Conservation (phyloP, 345 rosid species). For the Rhizophora mangle region DNA sequence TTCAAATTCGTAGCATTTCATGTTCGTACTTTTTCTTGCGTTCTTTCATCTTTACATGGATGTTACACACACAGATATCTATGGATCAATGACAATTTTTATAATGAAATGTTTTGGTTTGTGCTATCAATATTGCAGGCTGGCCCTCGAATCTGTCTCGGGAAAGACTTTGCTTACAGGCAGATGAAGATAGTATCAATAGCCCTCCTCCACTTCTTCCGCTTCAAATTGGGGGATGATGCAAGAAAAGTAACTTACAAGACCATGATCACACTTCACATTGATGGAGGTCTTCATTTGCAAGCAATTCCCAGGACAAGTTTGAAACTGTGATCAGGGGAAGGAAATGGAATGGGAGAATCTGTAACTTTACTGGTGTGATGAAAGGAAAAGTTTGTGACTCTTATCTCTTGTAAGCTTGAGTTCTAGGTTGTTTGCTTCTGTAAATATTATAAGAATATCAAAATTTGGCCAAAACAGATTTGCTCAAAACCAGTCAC, state of each 20-base stretch:
- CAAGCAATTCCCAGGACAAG: constrained; percentile 35
- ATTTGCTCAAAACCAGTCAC: too few species aligned
- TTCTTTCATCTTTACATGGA: neutral
- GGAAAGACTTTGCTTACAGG: constrained; percentile 33
- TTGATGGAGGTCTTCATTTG: constrained; percentile 46
- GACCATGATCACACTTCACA: constrained; percentile 60
- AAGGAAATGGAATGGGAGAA: too few species aligned
- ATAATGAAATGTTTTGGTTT: neutral
- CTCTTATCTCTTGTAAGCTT: too few species aligned
- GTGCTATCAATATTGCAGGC: constrained; percentile 11
- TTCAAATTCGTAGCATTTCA: constrained; percentile 37
- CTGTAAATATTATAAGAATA: too few species aligned
- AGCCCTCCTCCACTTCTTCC: constrained; percentile 50
- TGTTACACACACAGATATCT: neutral
- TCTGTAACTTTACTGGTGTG: too few species aligned
- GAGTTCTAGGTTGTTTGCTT: too few species aligned
- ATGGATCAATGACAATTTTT: neutral
- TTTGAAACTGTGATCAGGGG: too few species aligned
- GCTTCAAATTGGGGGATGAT: constrained; percentile 50
- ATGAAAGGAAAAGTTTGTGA: too few species aligned
- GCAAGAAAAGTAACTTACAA: constrained; percentile 33
- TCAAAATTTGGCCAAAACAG: too few species aligned
- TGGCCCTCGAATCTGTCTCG: constrained; percentile 34
- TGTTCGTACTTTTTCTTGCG: neutral
- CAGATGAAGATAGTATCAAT: constrained; percentile 43